Evolutionary conservation across 345 rosid genomes (phyloP), one percentile per base, ranked within the genome.

Genomic region (Geranium brycei): DNA sequence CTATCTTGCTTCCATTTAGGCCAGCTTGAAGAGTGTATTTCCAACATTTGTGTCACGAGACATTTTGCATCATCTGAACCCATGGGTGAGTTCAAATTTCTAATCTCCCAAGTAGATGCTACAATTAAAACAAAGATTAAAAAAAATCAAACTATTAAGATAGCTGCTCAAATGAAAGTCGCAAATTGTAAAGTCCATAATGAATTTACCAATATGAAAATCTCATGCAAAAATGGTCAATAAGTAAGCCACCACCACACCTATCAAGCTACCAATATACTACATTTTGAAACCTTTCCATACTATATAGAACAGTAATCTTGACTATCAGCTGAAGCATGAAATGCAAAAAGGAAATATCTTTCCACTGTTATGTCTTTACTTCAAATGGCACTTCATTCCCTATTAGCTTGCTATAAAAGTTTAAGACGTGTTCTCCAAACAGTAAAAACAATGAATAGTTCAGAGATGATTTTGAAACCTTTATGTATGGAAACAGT

Each of bases 61-160:
- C 91, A 86, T 76, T 75, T 87, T 68, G 78, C 68, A 28, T 74
- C 68, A 64, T 69, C 78, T 51, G 90, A 74, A 74, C 90, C 92
- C 81, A 70, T 72, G 56, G 91, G 84, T 55, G 79, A 60, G 61
- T 76, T 83, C 67, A 90, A 67, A 76, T 70, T 76, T 78, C 83
- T 81, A 60, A 93, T 83, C 86, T 93, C 99, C 99, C 99, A 93
- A 67, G 87, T 81, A 59, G 95, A 90, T 66, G 99, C 99, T 93
- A 71, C 68, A 79, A 76, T 78, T 7, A 64, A 70, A 63, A 31
- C 35, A 68, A n/a, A 65, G 31, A 68, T 31, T 66, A 68, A 60
- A 13, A 57, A 4, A 19, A 28, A 11, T 2, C 28, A 64, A 51
- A 62, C 58, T 61, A 51, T 6, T 19, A 57, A 35, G 68, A 51